phyloP scores from a whole-genome alignment of 495 filamentous ascomycete genomes.

The Hypoxylon fuscum region DNA sequence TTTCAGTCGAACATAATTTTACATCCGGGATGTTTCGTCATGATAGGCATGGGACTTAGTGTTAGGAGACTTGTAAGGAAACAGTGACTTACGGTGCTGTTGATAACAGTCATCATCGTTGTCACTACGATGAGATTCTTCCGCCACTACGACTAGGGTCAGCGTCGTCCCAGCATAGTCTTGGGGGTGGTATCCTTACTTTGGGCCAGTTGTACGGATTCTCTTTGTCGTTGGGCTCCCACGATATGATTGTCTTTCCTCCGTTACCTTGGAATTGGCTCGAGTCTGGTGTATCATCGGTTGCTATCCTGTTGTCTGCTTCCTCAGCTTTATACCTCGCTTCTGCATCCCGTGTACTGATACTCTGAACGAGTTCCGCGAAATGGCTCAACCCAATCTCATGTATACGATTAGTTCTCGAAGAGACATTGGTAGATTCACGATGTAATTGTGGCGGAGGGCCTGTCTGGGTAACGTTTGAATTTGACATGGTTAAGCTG shows the following conservation, averaged over 20 bases:
- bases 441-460: constrained; percentile 12
- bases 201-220: constrained; percentile 66
- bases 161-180: constrained; percentile 8
- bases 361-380: constrained; percentile 44
- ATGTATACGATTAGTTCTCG: constrained; percentile 8
- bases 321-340: constrained; percentile 49
- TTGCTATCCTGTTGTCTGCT: constrained; percentile 43
- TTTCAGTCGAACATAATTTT: no score
- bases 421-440: constrained; percentile 20
- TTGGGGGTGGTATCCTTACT: constrained; percentile 35
- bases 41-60: no score
- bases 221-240: constrained; percentile 58
- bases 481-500: constrained; percentile 11
- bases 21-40: no score
- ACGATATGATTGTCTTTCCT: constrained; percentile 55
- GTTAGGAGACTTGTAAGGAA: no score
- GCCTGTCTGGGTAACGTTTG: not conserved
- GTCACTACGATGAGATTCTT: constrained; percentile 66
- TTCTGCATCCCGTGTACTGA: constrained; percentile 48
- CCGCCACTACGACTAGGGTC: constrained; percentile 49
- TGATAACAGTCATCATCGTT: constrained; percentile 71
- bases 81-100: no score
- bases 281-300: constrained; percentile 28
- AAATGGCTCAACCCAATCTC: constrained; percentile 26
- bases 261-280: constrained; percentile 28